Base-by-base conservation (phyloP, 805 yeast genomes). In the Ogataea methanolica region DNA sequence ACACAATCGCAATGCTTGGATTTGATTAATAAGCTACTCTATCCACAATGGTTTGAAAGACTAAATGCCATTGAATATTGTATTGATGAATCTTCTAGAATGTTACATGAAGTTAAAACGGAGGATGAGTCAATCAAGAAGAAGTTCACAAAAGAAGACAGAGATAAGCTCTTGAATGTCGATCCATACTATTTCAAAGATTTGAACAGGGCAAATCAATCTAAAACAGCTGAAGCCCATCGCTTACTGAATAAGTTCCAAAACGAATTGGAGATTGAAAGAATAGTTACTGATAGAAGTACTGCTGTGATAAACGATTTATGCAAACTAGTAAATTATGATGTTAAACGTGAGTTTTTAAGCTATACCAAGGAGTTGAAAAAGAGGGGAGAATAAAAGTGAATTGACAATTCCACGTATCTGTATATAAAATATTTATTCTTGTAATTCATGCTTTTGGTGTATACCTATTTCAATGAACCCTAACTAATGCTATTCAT, bases 131-230 rank as follows among this genome's bases (percentile, higher is more conserved):
- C 37, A 44, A 15, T n/a, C n/a, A 33, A 8, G n/a, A 23, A 11
- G 4, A 50, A 41, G 52, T 52, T 48, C 48, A 49, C 29, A 44
- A 57, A 40, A 14, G 63, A 49, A 39, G 62, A 46, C 41, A 50
- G 50, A 33, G 58, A 47, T 52, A 52, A 50, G 33, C 43, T 51
- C 52, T 61, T 38, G 63, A 65, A 78, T 29, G 53, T 74, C 5
- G 82, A 79, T 55, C 83, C 84, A 1, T 79, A 79, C 53, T 77
- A 76, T 4, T 64, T 68, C 11, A 67, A 72, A 43, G 76, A 75
- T 40, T 37, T 62, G 6, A 51, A 62, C 21, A 64, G 63, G 7
- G 58, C 60, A 17, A 59, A 62, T 16, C 66, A 66, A 16, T 48
- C 53, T 4, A 63, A 62, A 39, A 67, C 61, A 39, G 42, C 22